Base-by-base conservation (phyloP, 352 stramenopile species). In the Lagenidium giganteum region DNA sequence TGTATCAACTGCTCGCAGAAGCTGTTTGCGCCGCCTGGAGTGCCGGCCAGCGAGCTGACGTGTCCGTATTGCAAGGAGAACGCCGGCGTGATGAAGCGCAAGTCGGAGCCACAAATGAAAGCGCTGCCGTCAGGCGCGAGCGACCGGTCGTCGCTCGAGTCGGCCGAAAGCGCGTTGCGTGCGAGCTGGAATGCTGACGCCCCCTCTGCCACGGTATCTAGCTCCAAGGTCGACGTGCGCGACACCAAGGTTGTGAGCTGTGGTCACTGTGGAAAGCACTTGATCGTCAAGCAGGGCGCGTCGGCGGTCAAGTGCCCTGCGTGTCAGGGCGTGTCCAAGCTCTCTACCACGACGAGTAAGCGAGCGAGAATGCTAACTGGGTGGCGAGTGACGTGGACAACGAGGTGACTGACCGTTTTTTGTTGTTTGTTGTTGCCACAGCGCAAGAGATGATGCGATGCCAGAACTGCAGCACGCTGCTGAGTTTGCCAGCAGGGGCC, bases 381-480 rank as follows among this genome's bases (percentile, higher is more conserved):
- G 12, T 33, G 12, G 11, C 22, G 21, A 22, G 43, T 45, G 45
- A 42, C 1, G 38, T 52, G 13, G 34, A 34, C 25, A 52, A 52
- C 16, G 45, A 45, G 8, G 45, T n/a, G n/a, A n/a, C n/a, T n/a
- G n/a, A n/a, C n/a, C n/a, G n/a, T n/a, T 56, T 33, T 47, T 17
- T 52, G 4, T 25, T 22, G 31, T 36, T 26, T 26, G 5, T 17
- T 23, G 42, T 12, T 37, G 8, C 14, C 54, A 22, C 41, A 91
- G 76, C 79, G 2, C 79, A 91, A 74, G 79, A 91, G 51, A 85
- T 91, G 52, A 91, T 92, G 77, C 76, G 78, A 13, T 94, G 83
- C 58, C 76, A 83, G 39, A 91, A 91, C 42, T 94, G 83, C 61
- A 91, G 75, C 54, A 93, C 83, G 49, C 62, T 93, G 9, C 43